Conservation (phyloP, 139 green algal species). For the Mesotaenium endlicherianum region DNA sequence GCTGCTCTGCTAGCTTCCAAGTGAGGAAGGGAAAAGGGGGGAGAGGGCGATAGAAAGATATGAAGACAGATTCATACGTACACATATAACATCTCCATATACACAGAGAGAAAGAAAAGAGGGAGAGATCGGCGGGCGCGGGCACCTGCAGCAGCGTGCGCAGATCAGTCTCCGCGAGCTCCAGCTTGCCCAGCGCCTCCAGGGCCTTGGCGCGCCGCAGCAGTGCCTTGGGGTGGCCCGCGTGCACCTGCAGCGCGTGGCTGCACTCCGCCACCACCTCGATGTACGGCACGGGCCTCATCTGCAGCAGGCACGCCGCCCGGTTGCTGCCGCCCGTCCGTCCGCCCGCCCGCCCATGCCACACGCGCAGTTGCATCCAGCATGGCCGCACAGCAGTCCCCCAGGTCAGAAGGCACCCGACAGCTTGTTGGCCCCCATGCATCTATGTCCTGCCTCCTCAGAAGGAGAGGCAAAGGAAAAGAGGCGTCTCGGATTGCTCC, state of each 20-base stretch:
- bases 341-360: background rate
- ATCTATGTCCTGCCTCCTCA: background rate
- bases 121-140: no score
- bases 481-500: no score
- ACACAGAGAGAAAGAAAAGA: no score
- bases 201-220: slow-evolving; percentile 26
- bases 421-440: background rate
- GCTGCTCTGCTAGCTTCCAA: no score
- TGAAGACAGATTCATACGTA: no score
- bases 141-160: slow-evolving; percentile 20
- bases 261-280: slow-evolving; percentile 33
- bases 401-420: background rate
- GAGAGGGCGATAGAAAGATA: no score
- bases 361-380: background rate
- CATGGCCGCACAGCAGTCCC: background rate
- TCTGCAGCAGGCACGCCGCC: slow-evolving; percentile 45
- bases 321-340: slow-evolving; percentile 24
- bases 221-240: slow-evolving; percentile 8
- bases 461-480: background rate
- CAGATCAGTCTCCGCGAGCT: slow-evolving; percentile 17
- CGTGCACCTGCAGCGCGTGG: background rate
- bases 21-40: no score
- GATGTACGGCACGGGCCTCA: slow-evolving; percentile 1
- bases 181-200: slow-evolving; percentile 3
- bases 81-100: no score